Evolutionary conservation across 2,329 filamentous ascomycete species (phyloP).

Genomic region (Tolypocladium album): DNA sequence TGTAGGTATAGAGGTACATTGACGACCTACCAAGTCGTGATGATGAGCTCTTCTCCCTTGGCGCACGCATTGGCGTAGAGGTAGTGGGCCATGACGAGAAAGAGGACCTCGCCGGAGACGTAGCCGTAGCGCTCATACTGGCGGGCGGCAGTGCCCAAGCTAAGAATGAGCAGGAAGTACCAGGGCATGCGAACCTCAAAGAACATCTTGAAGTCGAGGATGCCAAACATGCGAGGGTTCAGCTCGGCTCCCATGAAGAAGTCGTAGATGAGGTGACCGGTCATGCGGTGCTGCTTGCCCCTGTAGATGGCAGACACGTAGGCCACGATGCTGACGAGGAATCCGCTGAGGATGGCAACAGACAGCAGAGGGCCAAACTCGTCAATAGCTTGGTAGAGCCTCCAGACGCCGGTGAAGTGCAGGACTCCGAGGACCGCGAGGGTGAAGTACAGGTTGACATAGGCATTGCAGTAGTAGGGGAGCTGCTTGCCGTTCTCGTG

Average conservation of each 20-base stretch:
- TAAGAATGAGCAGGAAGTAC: slow-evolving; percentile 78
- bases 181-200: slow-evolving; percentile 87
- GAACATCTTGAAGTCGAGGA: slow-evolving; percentile 91
- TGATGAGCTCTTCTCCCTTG: slow-evolving; percentile 86
- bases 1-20: too few species aligned
- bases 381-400: slow-evolving; percentile 83
- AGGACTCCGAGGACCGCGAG: slow-evolving; percentile 59
- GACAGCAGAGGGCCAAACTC: slow-evolving; percentile 90
- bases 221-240: slow-evolving; percentile 73
- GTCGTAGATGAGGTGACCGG: slow-evolving; percentile 73
- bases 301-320: slow-evolving; percentile 77
- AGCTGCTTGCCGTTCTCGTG: slow-evolving; percentile 79
- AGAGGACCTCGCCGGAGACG: slow-evolving; percentile 73
- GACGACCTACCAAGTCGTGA: slow-evolving; percentile 59
- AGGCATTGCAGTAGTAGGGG: slow-evolving; percentile 87
- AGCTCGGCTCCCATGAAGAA: slow-evolving; percentile 88
- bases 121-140: slow-evolving; percentile 82
- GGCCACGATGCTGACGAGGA: slow-evolving; percentile 68
- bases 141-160: slow-evolving; percentile 63
- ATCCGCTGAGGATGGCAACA: slow-evolving; percentile 87
- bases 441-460: slow-evolving; percentile 79
- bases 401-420: slow-evolving; percentile 78
- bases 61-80: slow-evolving; percentile 86
- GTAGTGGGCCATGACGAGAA: slow-evolving; percentile 82
- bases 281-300: slow-evolving; percentile 86